Conservation (phyloP, 208 protist genomes). For the Naegleria fowleri region DNA sequence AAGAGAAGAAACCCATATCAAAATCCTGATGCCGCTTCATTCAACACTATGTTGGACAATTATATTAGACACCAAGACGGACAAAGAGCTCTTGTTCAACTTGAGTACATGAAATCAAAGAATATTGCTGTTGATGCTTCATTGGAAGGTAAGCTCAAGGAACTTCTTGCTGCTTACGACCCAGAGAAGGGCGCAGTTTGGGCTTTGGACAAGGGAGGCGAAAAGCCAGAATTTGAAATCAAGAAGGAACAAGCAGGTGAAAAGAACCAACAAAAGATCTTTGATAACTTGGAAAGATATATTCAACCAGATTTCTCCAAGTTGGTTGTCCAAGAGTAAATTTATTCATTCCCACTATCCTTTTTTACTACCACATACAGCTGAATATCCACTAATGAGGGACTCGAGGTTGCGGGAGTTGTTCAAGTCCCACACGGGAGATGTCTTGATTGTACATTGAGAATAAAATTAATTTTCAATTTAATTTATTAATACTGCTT, state of each 20-base stretch:
- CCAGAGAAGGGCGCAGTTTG: neutral
- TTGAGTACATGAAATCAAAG: neutral
- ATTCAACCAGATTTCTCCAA: neutral
- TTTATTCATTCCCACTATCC: neutral
- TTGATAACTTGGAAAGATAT: neutral
- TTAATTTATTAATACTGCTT: too few relatives aligned
- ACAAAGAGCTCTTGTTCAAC: neutral
- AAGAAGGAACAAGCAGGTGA: neutral
- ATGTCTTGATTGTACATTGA: too few relatives aligned
- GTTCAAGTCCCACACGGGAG: too few relatives aligned
- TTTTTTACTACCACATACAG: neutral
- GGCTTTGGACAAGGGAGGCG: neutral
- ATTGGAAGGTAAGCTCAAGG: neutral
- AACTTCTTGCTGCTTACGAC: neutral
- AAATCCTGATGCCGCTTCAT: neutral
- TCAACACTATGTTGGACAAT: neutral
- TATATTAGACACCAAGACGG: neutral
- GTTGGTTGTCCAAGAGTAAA: conserved; percentile 9
- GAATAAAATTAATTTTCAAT: too few relatives aligned
- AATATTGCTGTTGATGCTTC: neutral
- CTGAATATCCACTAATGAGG: neutral
- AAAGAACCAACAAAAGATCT: neutral
- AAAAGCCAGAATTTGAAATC: neutral
- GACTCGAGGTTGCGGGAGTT: neutral
- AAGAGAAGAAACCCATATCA: conserved; percentile 14